phyloP scores from a whole-genome alignment of 2,329 filamentous ascomycete species.

The Aureobasidium sp. region DNA sequence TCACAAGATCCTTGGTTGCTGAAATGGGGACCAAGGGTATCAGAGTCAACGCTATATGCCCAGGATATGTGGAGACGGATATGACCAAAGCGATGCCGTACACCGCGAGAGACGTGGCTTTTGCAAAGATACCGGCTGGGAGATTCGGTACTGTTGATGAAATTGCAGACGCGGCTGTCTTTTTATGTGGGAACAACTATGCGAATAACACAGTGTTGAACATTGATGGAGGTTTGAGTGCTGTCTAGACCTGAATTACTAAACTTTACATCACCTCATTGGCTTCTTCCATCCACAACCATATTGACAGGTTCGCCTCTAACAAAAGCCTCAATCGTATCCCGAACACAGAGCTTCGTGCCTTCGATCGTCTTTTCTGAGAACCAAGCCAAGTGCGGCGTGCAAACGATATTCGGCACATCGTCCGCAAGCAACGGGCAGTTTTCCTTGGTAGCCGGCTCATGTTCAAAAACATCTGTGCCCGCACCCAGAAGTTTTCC shows the following conservation, averaged over 20 bases:
- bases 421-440: slow-evolving; percentile 39
- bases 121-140: slow-evolving; percentile 35
- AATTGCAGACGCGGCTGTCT: slow-evolving; percentile 45
- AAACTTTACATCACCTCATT: no score
- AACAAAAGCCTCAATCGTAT: slow-evolving; percentile 43
- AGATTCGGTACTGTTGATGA: slow-evolving; percentile 42
- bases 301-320: slow-evolving; percentile 35
- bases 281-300: slow-evolving; percentile 22
- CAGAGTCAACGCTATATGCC: slow-evolving; percentile 55
- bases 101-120: slow-evolving; percentile 37
- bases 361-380: slow-evolving; percentile 43
- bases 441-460: slow-evolving; percentile 41
- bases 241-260: slow-evolving; percentile 33
- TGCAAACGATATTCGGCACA: slow-evolving; percentile 45
- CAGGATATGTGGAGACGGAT: slow-evolving; percentile 22
- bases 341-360: slow-evolving; percentile 38
- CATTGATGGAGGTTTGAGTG: slow-evolving; percentile 76
- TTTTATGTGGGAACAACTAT: slow-evolving; percentile 61
- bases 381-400: slow-evolving; percentile 50
- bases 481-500: slow-evolving; percentile 43
- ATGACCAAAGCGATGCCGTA: slow-evolving; percentile 38
- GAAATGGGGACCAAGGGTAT: slow-evolving; percentile 49
- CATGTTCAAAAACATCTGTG: slow-evolving; percentile 44
- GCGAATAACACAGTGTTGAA: slow-evolving; percentile 83
- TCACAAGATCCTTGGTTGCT: slow-evolving; percentile 19